Evolutionary conservation across 148 eudicot genomes (phyloP).

Genomic region (Rhododendron kiyosumense): DNA sequence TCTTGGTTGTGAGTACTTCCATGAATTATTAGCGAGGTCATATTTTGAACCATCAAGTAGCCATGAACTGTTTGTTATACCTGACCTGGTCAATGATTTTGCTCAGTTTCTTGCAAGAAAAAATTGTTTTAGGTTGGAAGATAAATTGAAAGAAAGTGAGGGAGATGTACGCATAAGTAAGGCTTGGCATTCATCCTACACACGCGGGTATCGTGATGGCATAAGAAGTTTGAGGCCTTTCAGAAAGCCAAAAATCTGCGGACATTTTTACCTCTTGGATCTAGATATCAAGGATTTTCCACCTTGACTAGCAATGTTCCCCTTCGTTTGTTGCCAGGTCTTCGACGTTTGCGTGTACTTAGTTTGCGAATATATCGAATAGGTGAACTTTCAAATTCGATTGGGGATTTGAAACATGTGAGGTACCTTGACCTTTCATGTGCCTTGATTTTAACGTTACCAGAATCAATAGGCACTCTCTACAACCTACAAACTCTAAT

Average conservation of each 20-base stretch:
- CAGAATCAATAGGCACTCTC: conserved; percentile 6
- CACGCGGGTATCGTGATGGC: background rate
- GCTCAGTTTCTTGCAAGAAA: conserved; percentile 17
- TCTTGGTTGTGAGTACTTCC: conserved; percentile 6
- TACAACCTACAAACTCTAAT: conserved; percentile 13
- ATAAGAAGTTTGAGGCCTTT: background rate
- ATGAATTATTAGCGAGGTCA: conserved; percentile 27
- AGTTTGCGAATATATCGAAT: background rate
- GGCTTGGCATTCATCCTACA: conserved; percentile 14
- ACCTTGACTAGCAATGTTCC: background rate
- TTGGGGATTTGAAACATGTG: conserved; percentile 1
- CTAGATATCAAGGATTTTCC: background rate
- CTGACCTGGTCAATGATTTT: conserved; percentile 36
- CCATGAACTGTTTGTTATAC: conserved; percentile 20
- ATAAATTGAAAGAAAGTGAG: background rate
- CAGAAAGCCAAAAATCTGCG: conserved; percentile 4
- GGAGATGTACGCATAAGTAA: background rate
- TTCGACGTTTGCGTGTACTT: background rate
- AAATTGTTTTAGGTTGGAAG: conserved; percentile 15
- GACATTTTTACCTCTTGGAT: conserved; percentile 14
- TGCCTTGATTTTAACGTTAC: background rate
- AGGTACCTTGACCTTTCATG: conserved; percentile 13
- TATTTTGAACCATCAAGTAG: conserved; percentile 20
- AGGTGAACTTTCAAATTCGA: background rate
- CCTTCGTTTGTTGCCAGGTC: background rate